Evolutionary conservation across 2,329 filamentous ascomycete genomes (phyloP), one percentile per base, ranked within the genome.

Genomic region (Neurospora sp.): DNA sequence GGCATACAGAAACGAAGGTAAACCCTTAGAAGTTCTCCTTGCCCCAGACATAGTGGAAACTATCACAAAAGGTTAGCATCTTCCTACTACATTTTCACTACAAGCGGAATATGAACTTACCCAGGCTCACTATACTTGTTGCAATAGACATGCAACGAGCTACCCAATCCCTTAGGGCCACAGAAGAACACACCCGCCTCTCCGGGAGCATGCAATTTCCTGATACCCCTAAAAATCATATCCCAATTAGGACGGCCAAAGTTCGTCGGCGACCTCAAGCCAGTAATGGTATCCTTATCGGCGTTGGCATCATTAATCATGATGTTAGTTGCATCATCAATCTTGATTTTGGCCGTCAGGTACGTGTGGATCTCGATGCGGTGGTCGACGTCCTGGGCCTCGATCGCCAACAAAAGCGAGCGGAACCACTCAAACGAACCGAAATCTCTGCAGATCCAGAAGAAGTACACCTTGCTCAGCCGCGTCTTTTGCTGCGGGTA

Each of bases 391-490:
- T 96, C 93, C 81, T 96, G 92, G 0, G 91, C 91, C 81, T 96
- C 93, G 76, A 96, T 95, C 69, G 93, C 93, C 73, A 93, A 85
- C 17, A 96, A 86, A 71, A 96, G 83, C 36, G 91, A 94, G 67
- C 92, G 87, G 85, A 96, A 96, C 93, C 93, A 96, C 83, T 96
- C 92, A 76, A 96, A 94, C 0, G 91, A 93, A 40, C 90, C 92
- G 77, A 95, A 95, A 80, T 96, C 92, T 80, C 92, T 87, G 84
- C 92, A 95, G 73, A 96, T 90, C 93, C 93, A 96, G 86, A 96
- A 93, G 84, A 96, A 96, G 83, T 96, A 96, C 33, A 96, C 92
- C 80, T 96, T 96, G 77, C 90, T 86, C 62, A 96, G 85, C 4
- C 91, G 86, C 2, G 91, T 94, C 82, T 91, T 91, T 80, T 90